Base-by-base conservation (phyloP, 1,284 basidiomycete genomes). In the Mycosarcoma mackinlayi region DNA sequence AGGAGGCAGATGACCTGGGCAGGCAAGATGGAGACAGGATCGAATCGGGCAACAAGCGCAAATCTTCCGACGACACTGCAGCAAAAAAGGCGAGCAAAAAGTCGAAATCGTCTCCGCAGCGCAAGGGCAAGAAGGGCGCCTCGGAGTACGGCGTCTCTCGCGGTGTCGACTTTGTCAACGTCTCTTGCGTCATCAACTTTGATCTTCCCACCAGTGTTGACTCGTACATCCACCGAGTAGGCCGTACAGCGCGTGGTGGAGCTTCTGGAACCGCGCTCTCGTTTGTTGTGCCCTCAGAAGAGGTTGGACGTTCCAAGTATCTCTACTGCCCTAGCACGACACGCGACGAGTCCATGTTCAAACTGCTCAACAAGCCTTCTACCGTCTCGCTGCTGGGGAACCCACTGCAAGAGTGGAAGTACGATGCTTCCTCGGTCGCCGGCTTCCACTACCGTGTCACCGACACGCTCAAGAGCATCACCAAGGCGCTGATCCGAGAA, bases 391-490 rank as follows among this genome's bases (percentile, higher is more conserved):
- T 55, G 6, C 54, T 58, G 1, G 54, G 59, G 1, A 89, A 89
- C 54, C 88, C 91, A 71, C 87, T 97, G 69, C 91, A 92, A 82
- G 93, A 94, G 83, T 99, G 96, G 85, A 88, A 89, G 35, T 92
- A 98, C 80, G 93, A 97, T 83, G 89, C 92, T 1, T 33, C 47
- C 10, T 59, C 67, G 2, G 55, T 65, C 37, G 94, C 98, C 76
- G 94, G 93, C n/a, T 99, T 99, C 85, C 86, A 94, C 73, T 99
- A 99, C 84, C 88, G 96, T 50, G 98, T 98, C 93, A 92, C 94
- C 79, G 96, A 98, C 83, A 96, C 93, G 2, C 83, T 98, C 73
- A 87, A 93, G 70, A 88, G 90, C 49, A 94, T 98, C 23, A 98
- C 95, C 48, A 87, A 89, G 66, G 90, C 88, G 58, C 89, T 90